These are phyloP conservation scores for Kazachstania kunashirensis DNA, from an alignment of 805 yeast genomes.

Conservation along the genomic window DNA sequence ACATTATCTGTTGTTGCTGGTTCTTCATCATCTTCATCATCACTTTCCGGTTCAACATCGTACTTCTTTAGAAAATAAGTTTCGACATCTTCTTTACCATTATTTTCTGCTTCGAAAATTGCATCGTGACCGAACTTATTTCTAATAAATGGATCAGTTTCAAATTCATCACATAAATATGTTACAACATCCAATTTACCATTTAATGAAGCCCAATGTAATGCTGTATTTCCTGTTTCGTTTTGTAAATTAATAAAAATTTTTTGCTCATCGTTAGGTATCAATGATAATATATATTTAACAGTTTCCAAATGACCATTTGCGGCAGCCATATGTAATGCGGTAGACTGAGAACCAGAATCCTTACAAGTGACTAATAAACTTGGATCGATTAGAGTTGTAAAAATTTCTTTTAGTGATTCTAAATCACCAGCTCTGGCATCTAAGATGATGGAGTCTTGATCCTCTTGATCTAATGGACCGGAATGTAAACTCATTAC, in stretches of 20 bases:
- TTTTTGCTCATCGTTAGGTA: slow-evolving; percentile 36
- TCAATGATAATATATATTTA: slow-evolving; percentile 44
- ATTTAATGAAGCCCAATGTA: slow-evolving; percentile 92
- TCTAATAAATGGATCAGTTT: slow-evolving; percentile 73
- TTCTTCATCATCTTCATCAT: slow-evolving; percentile 37
- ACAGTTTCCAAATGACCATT: slow-evolving; percentile 77
- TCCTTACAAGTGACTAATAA: slow-evolving; percentile 44
- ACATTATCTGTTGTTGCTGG: slow-evolving; percentile 23
- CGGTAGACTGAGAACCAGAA: slow-evolving; percentile 55
- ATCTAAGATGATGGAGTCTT: slow-evolving; percentile 71
- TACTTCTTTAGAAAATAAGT: slow-evolving; percentile 65
- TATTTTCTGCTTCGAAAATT: slow-evolving; percentile 80
- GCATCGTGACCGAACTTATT: slow-evolving; percentile 74
- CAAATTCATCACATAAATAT: slow-evolving; percentile 58
- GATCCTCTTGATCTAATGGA: slow-evolving; percentile 57
- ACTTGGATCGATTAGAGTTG: slow-evolving; percentile 41
- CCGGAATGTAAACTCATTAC: slow-evolving; percentile 24
- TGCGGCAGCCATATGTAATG: slow-evolving; percentile 92
- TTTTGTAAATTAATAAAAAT: slow-evolving; percentile 45
- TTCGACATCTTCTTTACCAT: slow-evolving; percentile 65
- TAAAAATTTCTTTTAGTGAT: slow-evolving; percentile 57
- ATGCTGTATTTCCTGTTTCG: slow-evolving; percentile 82
- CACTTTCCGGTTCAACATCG: slow-evolving; percentile 55
- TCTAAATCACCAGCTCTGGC: slow-evolving; percentile 86
- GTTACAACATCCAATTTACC: slow-evolving; percentile 71